Conservation (phyloP, 768 basidiomycete genomes). For the Pulveroboletus sp. region DNA sequence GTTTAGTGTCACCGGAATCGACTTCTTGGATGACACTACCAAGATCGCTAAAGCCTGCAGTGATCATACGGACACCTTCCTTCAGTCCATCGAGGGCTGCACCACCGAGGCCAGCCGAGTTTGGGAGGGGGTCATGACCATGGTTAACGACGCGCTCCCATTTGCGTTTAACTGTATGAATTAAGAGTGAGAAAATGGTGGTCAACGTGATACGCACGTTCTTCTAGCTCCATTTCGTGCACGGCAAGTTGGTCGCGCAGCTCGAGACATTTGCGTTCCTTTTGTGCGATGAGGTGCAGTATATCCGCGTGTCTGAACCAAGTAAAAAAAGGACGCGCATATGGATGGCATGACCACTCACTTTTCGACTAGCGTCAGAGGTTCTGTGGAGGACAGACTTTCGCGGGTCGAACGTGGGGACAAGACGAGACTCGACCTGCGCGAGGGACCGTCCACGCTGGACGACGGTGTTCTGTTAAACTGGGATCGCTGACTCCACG, state of each 20-base stretch:
- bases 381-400: conserved; percentile 30
- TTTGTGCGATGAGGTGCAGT: conserved; percentile 82
- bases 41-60: conserved; percentile 41
- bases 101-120: conserved; percentile 11
- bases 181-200: neutral
- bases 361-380: conserved; percentile 71
- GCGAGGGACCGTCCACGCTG: conserved; percentile 5
- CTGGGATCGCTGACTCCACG: conserved; percentile 15
- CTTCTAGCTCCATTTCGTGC: conserved; percentile 71
- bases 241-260: conserved; percentile 67
- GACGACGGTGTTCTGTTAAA: conserved; percentile 2
- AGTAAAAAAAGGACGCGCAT: neutral
- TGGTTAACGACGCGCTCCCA: conserved; percentile 80
- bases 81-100: conserved; percentile 55
- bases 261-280: conserved; percentile 81
- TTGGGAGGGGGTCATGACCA: conserved; percentile 31
- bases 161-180: conserved; percentile 63
- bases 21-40: conserved; percentile 18
- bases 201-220: conserved; percentile 40
- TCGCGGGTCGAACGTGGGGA: conserved; percentile 16
- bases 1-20: neutral
- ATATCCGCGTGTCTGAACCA: conserved; percentile 71
- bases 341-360: no score
- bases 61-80: conserved; percentile 62
- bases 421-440: conserved; percentile 20